Evolutionary conservation across 441 rosid species (phyloP).

Genomic region (Pelargonium fulgidum): DNA sequence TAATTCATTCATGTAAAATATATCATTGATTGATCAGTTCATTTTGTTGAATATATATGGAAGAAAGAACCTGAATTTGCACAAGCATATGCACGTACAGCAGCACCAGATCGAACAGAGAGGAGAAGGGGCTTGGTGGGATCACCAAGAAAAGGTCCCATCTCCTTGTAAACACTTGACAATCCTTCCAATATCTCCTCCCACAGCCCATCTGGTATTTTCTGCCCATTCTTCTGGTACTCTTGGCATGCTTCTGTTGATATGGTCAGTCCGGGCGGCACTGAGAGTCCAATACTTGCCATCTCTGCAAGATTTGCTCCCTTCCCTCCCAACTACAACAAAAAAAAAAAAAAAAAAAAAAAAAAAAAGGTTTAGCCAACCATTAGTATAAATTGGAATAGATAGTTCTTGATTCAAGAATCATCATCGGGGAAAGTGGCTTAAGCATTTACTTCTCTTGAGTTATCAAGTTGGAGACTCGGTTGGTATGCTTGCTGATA

Average conservation of each 20-base stretch:
- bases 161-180: constrained; percentile 52
- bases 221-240: constrained; percentile 63
- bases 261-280: constrained; percentile 88
- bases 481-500: not conserved
- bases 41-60: no score
- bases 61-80: no score
- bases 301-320: constrained; percentile 97
- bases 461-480: no score
- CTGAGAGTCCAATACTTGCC: constrained; percentile 92
- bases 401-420: no score
- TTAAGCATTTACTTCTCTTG: no score
- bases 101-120: constrained; percentile 97
- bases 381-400: no score
- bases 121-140: constrained; percentile 84
- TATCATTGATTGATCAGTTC: no score
- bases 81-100: constrained; percentile 38
- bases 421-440: no score
- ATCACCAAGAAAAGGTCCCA: constrained; percentile 80
- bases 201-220: constrained; percentile 67
- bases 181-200: constrained; percentile 71
- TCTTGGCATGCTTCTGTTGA: constrained; percentile 94
- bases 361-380: no score
- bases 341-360: no score
- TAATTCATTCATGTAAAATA: constrained; percentile 11
- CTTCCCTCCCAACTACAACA: constrained; percentile 89